These are phyloP conservation scores for Eucalyptus virginea DNA, from an alignment of 345 rosid genomes.

Conservation along the genomic window DNA sequence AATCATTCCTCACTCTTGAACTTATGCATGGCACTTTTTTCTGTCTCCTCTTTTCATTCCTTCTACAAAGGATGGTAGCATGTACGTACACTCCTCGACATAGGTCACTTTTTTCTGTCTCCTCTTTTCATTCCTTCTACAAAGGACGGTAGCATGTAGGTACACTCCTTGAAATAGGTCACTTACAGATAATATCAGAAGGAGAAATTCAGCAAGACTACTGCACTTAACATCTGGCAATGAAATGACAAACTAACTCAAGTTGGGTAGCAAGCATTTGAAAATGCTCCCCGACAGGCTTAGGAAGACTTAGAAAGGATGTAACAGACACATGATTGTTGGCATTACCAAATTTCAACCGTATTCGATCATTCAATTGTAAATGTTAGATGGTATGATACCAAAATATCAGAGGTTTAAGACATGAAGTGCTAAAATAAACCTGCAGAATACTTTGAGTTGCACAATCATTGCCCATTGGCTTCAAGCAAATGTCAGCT, in stretches of 20 bases:
- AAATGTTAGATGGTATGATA: background rate
- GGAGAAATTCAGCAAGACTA: background rate
- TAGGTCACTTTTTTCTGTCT: background rate
- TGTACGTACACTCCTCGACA: background rate
- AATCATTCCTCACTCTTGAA: background rate
- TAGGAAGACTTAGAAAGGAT: background rate
- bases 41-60: background rate
- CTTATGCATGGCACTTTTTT: background rate
- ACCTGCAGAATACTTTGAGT: conserved; percentile 97
- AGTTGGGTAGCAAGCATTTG: background rate
- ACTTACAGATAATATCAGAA: background rate
- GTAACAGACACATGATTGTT: background rate
- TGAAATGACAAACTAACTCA: background rate
- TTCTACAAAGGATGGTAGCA: background rate
- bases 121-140: background rate
- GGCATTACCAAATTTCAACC: too few relatives aligned
- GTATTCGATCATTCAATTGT: too few relatives aligned
- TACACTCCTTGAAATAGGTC: background rate
- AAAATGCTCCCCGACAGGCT: background rate
- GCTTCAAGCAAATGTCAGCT: conserved; percentile 88
- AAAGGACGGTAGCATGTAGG: background rate
- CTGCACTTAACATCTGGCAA: background rate
- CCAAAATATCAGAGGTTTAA: background rate
- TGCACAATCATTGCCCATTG: conserved; percentile 87
- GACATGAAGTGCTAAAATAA: background rate